phyloP scores from a whole-genome alignment of 371 early-diverging fungal species.

The Mortierella sp. region DNA sequence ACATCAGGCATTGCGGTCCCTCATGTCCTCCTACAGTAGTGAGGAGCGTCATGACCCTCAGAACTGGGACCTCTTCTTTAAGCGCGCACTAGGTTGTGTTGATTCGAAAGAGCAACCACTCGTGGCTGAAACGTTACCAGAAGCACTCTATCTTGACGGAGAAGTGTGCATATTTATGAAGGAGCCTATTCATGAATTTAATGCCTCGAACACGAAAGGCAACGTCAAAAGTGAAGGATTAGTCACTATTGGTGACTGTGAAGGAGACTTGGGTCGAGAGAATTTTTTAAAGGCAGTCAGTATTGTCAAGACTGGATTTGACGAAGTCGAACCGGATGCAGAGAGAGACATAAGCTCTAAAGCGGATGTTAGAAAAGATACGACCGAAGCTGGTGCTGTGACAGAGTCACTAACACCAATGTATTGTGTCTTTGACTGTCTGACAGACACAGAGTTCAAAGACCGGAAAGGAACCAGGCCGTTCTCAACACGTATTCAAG shows the following conservation, averaged over 20 bases:
- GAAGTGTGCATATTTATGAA: conserved; percentile 65
- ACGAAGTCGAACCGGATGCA: neutral
- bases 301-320: conserved; percentile 17
- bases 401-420: conserved; percentile 42
- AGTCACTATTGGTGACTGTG: neutral
- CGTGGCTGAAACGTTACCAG: conserved; percentile 8
- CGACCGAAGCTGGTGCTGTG: neutral
- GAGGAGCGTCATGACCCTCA: neutral
- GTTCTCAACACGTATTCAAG: conserved; percentile 57
- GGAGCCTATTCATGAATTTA: conserved; percentile 4
- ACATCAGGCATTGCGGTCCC: conserved; percentile 45
- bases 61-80: conserved; percentile 31
- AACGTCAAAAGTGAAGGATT: neutral
- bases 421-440: conserved; percentile 70
- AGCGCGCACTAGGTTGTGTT: conserved; percentile 6
- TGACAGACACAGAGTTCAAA: conserved; percentile 57
- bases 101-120: neutral
- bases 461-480: conserved; percentile 36
- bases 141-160: conserved; percentile 65
- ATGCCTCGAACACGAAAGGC: neutral
- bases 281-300: conserved; percentile 37
- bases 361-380: neutral
- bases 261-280: conserved; percentile 33
- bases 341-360: conserved; percentile 1
- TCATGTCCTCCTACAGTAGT: conserved; percentile 11